Evolutionary conservation across 169 alveolate species (phyloP).

Genomic region (Plasmodium fragile): DNA sequence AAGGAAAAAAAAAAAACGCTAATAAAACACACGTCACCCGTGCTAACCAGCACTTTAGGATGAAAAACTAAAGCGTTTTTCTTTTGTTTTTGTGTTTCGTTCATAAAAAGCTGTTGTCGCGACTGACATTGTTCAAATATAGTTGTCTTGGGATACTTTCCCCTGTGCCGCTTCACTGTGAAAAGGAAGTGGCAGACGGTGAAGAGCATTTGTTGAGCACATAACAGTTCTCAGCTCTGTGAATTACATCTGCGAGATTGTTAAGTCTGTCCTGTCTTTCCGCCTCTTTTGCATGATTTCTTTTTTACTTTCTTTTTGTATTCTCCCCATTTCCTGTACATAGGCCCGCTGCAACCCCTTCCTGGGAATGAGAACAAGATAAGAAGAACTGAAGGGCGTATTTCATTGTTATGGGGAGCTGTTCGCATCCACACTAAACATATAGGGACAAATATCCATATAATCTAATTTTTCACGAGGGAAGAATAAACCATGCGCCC

Average conservation of each 20-base stretch:
- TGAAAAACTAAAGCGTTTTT: background rate
- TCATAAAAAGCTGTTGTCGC: background rate
- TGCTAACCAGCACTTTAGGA: background rate
- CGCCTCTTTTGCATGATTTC: background rate
- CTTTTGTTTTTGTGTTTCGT: background rate
- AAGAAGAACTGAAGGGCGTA: background rate
- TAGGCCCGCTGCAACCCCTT: background rate
- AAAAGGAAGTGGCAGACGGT: background rate
- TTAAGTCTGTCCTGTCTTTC: background rate
- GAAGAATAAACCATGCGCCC: constrained; percentile 4
- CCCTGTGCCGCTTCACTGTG: background rate
- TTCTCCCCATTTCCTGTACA: background rate
- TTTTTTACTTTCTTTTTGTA: background rate
- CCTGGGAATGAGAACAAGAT: background rate
- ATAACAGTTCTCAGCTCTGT: background rate
- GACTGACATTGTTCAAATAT: background rate
- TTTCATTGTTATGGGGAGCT: background rate
- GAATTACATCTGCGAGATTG: background rate
- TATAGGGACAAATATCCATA: background rate
- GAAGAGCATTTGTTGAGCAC: background rate
- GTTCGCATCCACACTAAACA: background rate
- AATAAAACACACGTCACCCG: background rate
- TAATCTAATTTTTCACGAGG: background rate
- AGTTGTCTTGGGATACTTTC: background rate
- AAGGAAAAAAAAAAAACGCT: background rate